Evolutionary conservation across 192 early-diverging fungal genomes (phyloP).

Genomic region (Mortierella claussenii): DNA sequence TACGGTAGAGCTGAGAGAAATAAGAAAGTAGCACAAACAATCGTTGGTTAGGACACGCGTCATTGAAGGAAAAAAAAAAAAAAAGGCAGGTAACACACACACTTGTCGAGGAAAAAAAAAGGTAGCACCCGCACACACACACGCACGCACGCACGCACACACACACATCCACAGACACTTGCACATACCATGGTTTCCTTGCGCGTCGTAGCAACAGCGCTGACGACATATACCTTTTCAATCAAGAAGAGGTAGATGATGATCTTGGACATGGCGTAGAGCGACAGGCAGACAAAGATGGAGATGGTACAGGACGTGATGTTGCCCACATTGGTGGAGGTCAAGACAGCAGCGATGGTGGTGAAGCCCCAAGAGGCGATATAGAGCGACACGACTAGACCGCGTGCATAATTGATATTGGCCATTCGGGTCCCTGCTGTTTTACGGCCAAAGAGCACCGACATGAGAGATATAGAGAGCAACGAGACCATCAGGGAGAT

Average conservation of each 20-base stretch:
- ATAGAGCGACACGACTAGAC: conserved; percentile 51
- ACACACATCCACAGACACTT: no score
- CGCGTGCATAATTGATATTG: conserved; percentile 50
- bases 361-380: conserved; percentile 54
- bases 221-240: conserved; percentile 54
- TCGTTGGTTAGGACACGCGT: no score
- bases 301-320: conserved; percentile 51
- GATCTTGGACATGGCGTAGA: conserved; percentile 54
- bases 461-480: conserved; percentile 36
- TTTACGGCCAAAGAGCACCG: conserved; percentile 30
- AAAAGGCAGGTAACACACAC: not conserved
- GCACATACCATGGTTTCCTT: conserved; percentile 30
- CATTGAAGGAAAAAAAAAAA: not conserved
- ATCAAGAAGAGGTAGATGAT: conserved; percentile 58
- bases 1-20: conserved; percentile 35
- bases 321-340: conserved; percentile 59
- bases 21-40: conserved; percentile 4
- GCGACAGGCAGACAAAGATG: conserved; percentile 48
- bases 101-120: no score
- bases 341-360: conserved; percentile 52
- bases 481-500: conserved; percentile 36
- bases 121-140: not conserved
- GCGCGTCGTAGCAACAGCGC: conserved; percentile 7
- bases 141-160: not conserved
- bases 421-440: conserved; percentile 24